Conservation (phyloP, 352 stramenopile species). For the Globisporangium nunn region DNA sequence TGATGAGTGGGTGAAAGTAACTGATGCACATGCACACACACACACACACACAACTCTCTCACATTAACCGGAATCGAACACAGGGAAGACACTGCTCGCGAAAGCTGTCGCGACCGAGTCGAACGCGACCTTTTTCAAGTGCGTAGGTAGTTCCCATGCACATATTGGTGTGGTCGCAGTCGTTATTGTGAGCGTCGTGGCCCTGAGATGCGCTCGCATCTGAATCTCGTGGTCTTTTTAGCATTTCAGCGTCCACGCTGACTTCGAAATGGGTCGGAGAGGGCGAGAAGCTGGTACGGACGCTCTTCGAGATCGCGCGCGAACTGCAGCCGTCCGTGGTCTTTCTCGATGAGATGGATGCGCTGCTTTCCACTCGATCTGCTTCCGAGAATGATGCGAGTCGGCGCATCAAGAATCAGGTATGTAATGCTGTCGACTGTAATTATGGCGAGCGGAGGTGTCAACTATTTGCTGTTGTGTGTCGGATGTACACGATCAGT, state of each 20-base stretch:
- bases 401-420: slow-evolving; percentile 87
- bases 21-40: no score
- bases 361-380: slow-evolving; percentile 67
- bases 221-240: slow-evolving; percentile 12
- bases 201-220: not conserved
- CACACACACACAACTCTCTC: not conserved
- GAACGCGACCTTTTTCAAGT: slow-evolving; percentile 84
- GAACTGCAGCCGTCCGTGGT: slow-evolving; percentile 82
- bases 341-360: slow-evolving; percentile 89
- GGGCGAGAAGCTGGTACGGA: slow-evolving; percentile 92
- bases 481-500: slow-evolving; percentile 24
- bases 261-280: slow-evolving; percentile 90
- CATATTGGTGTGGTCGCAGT: not conserved
- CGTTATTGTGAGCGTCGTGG: not conserved
- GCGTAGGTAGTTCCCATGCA: not conserved
- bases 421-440: slow-evolving; percentile 7
- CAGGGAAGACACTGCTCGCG: slow-evolving; percentile 77
- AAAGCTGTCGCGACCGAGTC: slow-evolving; percentile 80
- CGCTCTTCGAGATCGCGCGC: slow-evolving; percentile 89
- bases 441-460: not conserved
- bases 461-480: not conserved
- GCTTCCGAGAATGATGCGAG: slow-evolving; percentile 82
- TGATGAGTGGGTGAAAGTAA: not conserved
- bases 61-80: not conserved
- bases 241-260: slow-evolving; percentile 82